Percentiles rank a stretch among this genome's conserved stretches.
Conservation (phyloP, 164 flowering plant species). For the Aristolochia contorta region DNA sequence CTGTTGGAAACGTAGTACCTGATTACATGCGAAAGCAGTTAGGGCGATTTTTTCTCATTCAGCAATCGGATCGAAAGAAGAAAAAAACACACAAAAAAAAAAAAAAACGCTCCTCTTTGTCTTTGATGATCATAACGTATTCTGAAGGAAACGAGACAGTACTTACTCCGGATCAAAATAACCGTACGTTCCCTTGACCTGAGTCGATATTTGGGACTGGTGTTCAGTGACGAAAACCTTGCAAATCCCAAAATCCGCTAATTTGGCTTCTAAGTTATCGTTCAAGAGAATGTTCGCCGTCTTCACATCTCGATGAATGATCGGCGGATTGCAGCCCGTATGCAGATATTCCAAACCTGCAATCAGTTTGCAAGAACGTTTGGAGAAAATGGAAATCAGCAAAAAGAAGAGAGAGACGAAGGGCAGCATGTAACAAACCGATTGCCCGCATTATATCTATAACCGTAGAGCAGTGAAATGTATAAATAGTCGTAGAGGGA, state of each 20-base stretch:
- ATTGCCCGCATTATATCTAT: too few species aligned
- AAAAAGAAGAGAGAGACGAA: too few species aligned
- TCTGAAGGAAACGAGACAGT: too few species aligned
- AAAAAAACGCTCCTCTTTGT: too few species aligned
- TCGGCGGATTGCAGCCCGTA: constrained; percentile 5
- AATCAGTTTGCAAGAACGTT: background rate
- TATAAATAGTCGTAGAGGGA: too few species aligned
- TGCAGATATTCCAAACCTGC: constrained; percentile 5
- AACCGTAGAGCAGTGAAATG: too few species aligned
- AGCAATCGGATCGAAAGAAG: too few species aligned
- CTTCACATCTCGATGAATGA: constrained; percentile 7
- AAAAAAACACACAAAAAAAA: too few species aligned
- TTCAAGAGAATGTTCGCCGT: constrained; percentile 1
- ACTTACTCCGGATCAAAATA: constrained; percentile 9
- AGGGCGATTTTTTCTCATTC: background rate
- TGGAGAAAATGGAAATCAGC: background rate
- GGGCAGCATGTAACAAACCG: too few species aligned
- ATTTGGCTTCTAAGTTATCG: constrained; percentile 2
- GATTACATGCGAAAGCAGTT: background rate
- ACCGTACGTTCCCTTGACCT: constrained; percentile 1
- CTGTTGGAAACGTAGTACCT: constrained; percentile 4
- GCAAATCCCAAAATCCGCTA: constrained; percentile 1
- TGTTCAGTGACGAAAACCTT: background rate
- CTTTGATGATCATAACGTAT: too few species aligned
- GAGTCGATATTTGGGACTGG: background rate